These are phyloP conservation scores for Populus nigra DNA, from an alignment of 345 rosid genomes.

Conservation along the genomic window DNA sequence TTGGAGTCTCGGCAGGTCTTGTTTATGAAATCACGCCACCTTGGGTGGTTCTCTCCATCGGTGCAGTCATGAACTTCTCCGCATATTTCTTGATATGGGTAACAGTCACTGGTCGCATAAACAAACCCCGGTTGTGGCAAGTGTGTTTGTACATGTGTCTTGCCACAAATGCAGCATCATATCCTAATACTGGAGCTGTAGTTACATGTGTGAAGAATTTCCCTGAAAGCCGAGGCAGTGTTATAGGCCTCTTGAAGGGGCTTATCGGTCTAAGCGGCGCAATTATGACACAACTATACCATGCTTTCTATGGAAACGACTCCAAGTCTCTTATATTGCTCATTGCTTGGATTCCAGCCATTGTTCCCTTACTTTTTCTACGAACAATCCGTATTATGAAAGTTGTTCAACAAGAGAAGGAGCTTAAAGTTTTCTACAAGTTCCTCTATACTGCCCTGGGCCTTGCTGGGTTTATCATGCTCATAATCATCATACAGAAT, in stretches of 20 bases:
- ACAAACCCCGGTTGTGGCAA: conserved; percentile 3
- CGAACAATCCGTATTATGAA: conserved; percentile 12
- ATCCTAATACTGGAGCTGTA: conserved; percentile 15
- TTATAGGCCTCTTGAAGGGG: conserved; percentile 10
- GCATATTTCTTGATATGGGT: conserved; percentile 20
- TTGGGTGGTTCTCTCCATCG: conserved; percentile 2
- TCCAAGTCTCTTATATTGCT: conserved; percentile 21
- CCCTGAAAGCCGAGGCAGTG: conserved; percentile 5
- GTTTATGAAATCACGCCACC: conserved; percentile 7
- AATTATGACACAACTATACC: conserved; percentile 12
- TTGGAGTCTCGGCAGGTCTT: conserved; percentile 16
- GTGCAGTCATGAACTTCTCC: conserved; percentile 11
- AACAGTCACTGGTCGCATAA: conserved; percentile 1
- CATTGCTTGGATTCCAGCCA: conserved; percentile 24
- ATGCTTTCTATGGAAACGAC: conserved; percentile 7
- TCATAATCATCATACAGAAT: conserved; percentile 22
- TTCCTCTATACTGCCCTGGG: conserved; percentile 24
- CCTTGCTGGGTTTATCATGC: conserved; percentile 25
- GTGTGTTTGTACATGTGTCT: conserved; percentile 9
- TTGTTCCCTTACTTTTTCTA: conserved; percentile 12
- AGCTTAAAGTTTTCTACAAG: conserved; percentile 11
- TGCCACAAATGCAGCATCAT: conserved; percentile 4
- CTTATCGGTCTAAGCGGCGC: conserved; percentile 13
- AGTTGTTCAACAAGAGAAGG: conserved; percentile 12
- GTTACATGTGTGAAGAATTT: conserved; percentile 15